Conservation (phyloP, 2,329 filamentous ascomycete genomes). For the Rutstroemia sp. region DNA sequence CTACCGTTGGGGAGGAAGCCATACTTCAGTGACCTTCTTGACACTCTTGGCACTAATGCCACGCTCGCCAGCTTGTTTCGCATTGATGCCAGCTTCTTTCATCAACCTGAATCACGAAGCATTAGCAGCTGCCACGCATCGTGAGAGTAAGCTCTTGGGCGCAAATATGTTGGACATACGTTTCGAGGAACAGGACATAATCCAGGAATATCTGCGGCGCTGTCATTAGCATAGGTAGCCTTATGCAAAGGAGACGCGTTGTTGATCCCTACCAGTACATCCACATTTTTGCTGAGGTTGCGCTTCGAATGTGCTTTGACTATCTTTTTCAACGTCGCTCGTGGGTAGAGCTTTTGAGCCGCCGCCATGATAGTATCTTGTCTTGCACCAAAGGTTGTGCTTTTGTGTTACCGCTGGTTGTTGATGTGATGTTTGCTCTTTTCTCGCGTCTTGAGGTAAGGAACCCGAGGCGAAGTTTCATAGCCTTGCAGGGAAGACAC, state of each 20-base stretch:
- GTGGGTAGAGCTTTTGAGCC: constrained; percentile 71
- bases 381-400: not conserved
- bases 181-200: constrained; percentile 73
- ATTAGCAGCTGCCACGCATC: too few species aligned
- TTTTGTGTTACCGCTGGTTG: not conserved
- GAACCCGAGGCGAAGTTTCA: not conserved
- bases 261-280: constrained; percentile 60
- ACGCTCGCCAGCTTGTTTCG: constrained; percentile 66
- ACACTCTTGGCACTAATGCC: constrained; percentile 69
- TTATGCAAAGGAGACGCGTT: constrained; percentile 16
- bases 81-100: constrained; percentile 70
- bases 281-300: constrained; percentile 75
- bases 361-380: constrained; percentile 22
- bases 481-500: not conserved
- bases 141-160: not conserved
- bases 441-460: too few species aligned
- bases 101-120: constrained; percentile 48
- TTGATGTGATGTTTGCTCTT: not conserved
- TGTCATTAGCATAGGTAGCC: constrained; percentile 7
- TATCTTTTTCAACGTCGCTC: constrained; percentile 79
- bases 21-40: constrained; percentile 68
- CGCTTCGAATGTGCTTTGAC: constrained; percentile 81
- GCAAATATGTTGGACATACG: constrained; percentile 34
- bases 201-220: constrained; percentile 68
- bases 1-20: constrained; percentile 23